Percentiles rank a stretch among this genome's conserved stretches.
Conservation (phyloP, 129 eudicot species). For the Silybum marianum region DNA sequence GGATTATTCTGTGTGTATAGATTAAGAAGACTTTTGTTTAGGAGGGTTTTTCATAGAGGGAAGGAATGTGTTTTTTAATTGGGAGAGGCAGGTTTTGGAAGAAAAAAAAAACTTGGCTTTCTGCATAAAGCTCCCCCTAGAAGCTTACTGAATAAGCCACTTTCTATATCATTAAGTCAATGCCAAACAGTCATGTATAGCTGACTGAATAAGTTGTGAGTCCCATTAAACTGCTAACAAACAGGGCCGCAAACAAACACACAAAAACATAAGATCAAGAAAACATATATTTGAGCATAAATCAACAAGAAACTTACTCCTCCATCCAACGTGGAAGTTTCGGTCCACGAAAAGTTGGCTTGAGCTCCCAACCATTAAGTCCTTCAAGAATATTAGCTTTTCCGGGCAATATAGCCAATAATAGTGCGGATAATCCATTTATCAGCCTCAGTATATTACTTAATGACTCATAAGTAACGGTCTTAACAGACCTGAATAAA, state of each 20-base stretch:
- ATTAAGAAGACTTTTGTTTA: not conserved
- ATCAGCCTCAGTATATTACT: slow-evolving; percentile 76
- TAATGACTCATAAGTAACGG: slow-evolving; percentile 79
- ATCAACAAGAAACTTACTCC: slow-evolving; percentile 57
- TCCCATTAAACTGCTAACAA: not conserved
- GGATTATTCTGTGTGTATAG: not conserved
- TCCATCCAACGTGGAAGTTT: slow-evolving; percentile 98
- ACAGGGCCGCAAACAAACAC: not conserved
- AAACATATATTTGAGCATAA: not conserved
- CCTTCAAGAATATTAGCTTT: slow-evolving; percentile 91
- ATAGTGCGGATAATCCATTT: slow-evolving; percentile 85
- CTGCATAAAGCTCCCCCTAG: no score
- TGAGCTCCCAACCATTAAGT: slow-evolving; percentile 94
- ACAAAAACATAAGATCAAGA: not conserved
- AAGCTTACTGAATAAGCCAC: not conserved
- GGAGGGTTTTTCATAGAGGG: not conserved
- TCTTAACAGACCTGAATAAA: slow-evolving; percentile 80
- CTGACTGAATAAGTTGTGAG: not conserved
- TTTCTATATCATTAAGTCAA: not conserved
- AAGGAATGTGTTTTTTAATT: not conserved
- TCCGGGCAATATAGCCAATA: slow-evolving; percentile 83
- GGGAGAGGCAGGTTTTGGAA: not conserved
- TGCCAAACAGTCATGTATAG: not conserved
- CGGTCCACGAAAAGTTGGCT: slow-evolving; percentile 94
- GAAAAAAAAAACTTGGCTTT: not conserved